phyloP scores from a whole-genome alignment of 2,329 filamentous ascomycete species.

The Fusarium annulatum region DNA sequence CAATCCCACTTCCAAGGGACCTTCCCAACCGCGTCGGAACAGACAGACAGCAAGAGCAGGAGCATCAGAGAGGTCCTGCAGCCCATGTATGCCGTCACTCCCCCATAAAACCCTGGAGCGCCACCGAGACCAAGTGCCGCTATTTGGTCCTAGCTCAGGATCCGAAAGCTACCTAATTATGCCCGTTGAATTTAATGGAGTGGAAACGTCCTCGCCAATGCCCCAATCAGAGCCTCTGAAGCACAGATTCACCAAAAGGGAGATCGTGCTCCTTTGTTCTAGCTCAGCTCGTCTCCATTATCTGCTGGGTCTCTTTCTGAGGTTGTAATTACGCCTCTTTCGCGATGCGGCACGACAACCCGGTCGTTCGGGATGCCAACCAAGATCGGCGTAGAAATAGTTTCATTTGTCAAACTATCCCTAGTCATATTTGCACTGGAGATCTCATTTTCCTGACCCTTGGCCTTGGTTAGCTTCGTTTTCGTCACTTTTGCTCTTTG shows the following conservation, averaged over 20 bases:
- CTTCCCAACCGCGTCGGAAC: not conserved
- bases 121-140: slow-evolving; percentile 38
- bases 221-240: slow-evolving; percentile 1
- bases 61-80: slow-evolving; percentile 10
- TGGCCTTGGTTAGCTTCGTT: slow-evolving; percentile 17
- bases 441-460: slow-evolving; percentile 33
- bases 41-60: not conserved
- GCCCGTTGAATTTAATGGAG: slow-evolving; percentile 1
- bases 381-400: slow-evolving; percentile 17
- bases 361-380: slow-evolving; percentile 22
- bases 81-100: slow-evolving; percentile 41
- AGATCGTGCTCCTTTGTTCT: slow-evolving; percentile 14
- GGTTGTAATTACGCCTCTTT: slow-evolving; percentile 16
- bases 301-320: not conserved
- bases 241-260: slow-evolving; percentile 5
- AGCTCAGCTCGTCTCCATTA: slow-evolving; percentile 9
- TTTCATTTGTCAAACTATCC: not conserved
- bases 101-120: slow-evolving; percentile 30
- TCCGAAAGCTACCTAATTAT: slow-evolving; percentile 5
- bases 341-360: slow-evolving; percentile 4
- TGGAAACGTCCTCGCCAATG: slow-evolving; percentile 1
- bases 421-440: slow-evolving; percentile 24
- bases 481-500: slow-evolving; percentile 1
- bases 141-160: slow-evolving; percentile 26
- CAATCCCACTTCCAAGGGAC: not conserved